A percentile compares a stretch with the other conserved stretches of the same genome.
phyloP scores from a whole-genome alignment of 176 grass and related monocot genomes.

The Oryza australiensis region DNA sequence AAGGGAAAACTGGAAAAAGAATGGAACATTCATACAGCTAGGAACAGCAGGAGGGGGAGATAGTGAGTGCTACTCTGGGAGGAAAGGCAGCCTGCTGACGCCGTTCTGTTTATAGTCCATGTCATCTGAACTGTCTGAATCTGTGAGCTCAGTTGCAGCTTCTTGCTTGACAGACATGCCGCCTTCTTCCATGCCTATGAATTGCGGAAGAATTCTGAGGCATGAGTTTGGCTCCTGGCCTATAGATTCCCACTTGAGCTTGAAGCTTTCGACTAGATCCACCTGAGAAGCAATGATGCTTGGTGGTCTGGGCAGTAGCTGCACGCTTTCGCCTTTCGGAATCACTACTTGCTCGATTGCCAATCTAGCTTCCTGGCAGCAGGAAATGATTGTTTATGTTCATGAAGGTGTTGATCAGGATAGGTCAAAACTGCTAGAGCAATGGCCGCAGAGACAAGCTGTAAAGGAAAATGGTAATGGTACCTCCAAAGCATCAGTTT shows the following conservation, averaged over 20 bases:
- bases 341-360: conserved; percentile 84
- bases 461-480: neutral
- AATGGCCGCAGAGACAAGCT: neutral
- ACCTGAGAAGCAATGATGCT: conserved; percentile 71
- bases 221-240: conserved; percentile 43
- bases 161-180: neutral
- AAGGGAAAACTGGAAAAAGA: neutral
- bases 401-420: neutral
- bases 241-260: conserved; percentile 66
- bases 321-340: conserved; percentile 56
- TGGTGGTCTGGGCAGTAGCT: conserved; percentile 59
- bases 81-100: conserved; percentile 55
- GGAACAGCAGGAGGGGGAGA: neutral
- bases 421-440: neutral
- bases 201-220: conserved; percentile 60
- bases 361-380: conserved; percentile 69
- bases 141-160: neutral
- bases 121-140: conserved; percentile 33
- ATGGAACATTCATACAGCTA: conserved; percentile 8
- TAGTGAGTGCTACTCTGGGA: conserved; percentile 49
- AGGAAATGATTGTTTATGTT: neutral
- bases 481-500: conserved; percentile 90
- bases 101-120: conserved; percentile 46
- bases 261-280: conserved; percentile 59
- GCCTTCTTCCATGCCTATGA: conserved; percentile 14